A percentile compares a stretch with the other conserved stretches of the same genome.
These are phyloP conservation scores for Aureobasidium subglaciale DNA, from an alignment of 2,329 filamentous ascomycete species.

Conservation along the genomic window DNA sequence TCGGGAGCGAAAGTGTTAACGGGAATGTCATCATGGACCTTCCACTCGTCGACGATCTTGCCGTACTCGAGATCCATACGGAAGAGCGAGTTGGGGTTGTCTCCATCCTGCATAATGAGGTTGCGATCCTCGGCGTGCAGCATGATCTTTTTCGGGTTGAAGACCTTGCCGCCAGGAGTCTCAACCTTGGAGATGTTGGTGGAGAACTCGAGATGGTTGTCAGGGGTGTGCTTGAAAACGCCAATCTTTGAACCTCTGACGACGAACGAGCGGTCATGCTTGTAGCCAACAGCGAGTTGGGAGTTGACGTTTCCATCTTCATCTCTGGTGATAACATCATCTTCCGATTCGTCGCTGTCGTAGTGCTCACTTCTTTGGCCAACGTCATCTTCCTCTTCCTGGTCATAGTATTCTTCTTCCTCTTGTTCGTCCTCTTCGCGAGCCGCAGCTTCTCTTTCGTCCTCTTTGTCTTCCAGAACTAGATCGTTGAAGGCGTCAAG, in stretches of 20 bases:
- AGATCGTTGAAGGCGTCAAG: slow-evolving; percentile 92
- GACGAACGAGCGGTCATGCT: slow-evolving; percentile 93
- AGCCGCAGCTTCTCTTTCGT: slow-evolving; percentile 46
- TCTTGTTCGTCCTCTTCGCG: slow-evolving; percentile 49
- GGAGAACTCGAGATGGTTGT: slow-evolving; percentile 90
- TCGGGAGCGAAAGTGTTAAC: slow-evolving; percentile 89
- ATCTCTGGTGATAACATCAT: slow-evolving; percentile 60
- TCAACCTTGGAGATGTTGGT: slow-evolving; percentile 96
- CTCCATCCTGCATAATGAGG: slow-evolving; percentile 75
- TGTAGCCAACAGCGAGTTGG: slow-evolving; percentile 90
- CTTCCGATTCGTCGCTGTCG: slow-evolving; percentile 71
- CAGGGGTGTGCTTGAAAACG: slow-evolving; percentile 91
- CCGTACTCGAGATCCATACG: slow-evolving; percentile 98
- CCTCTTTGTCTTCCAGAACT: slow-evolving; percentile 68
- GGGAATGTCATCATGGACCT: slow-evolving; percentile 91
- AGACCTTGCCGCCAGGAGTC: slow-evolving; percentile 77
- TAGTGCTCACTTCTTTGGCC: slow-evolving; percentile 65
- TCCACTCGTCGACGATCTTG: slow-evolving; percentile 98
- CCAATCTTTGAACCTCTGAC: slow-evolving; percentile 97
- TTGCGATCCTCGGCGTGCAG: slow-evolving; percentile 84
- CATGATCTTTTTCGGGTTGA: slow-evolving; percentile 96
- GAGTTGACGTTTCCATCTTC: slow-evolving; percentile 83
- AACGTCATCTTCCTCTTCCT: slow-evolving; percentile 58
- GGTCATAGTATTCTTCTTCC: slow-evolving; percentile 53
- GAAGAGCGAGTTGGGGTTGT: slow-evolving; percentile 84